A percentile compares a stretch with the other conserved stretches of the same genome.
phyloP scores from a whole-genome alignment of 129 eudicot species.

The Flaveria ramosissima region DNA sequence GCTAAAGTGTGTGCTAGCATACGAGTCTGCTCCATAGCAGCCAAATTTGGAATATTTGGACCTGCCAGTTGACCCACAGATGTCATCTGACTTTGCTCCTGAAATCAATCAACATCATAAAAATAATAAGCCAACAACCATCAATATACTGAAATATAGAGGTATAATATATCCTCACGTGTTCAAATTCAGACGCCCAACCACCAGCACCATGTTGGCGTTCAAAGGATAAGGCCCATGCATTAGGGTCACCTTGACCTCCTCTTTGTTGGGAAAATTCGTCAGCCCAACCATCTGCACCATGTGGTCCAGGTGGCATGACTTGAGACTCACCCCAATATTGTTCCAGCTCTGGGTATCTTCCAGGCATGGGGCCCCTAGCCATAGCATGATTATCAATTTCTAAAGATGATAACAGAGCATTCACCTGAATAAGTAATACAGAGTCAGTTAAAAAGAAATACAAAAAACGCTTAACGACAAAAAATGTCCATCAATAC shows the following conservation, averaged over 20 bases:
- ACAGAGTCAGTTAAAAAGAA: neutral
- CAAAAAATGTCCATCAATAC: neutral
- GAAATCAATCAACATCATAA: constrained; percentile 24
- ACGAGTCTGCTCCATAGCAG: constrained; percentile 98
- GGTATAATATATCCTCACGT: constrained; percentile 46
- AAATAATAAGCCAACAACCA: constrained; percentile 7
- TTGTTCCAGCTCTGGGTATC: constrained; percentile 82
- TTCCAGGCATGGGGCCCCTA: constrained; percentile 69
- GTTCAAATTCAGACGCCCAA: constrained; percentile 98
- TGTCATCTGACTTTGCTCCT: constrained; percentile 85
- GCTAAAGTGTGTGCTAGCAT: constrained; percentile 94
- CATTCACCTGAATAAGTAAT: constrained; percentile 70
- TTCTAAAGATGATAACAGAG: constrained; percentile 83
- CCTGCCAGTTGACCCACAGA: constrained; percentile 61
- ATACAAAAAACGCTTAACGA: neutral
- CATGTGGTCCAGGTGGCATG: constrained; percentile 58
- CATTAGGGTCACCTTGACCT: constrained; percentile 61
- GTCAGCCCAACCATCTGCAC: constrained; percentile 77
- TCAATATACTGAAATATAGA: neutral
- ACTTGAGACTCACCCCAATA: constrained; percentile 93
- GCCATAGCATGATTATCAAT: constrained; percentile 69
- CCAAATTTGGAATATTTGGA: constrained; percentile 67
- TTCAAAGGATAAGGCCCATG: constrained; percentile 89
- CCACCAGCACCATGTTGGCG: constrained; percentile 87
- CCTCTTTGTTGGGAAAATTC: constrained; percentile 63